Evolutionary conservation across 352 stramenopile species (phyloP).

Genomic region (Phytopythium aichiense): DNA sequence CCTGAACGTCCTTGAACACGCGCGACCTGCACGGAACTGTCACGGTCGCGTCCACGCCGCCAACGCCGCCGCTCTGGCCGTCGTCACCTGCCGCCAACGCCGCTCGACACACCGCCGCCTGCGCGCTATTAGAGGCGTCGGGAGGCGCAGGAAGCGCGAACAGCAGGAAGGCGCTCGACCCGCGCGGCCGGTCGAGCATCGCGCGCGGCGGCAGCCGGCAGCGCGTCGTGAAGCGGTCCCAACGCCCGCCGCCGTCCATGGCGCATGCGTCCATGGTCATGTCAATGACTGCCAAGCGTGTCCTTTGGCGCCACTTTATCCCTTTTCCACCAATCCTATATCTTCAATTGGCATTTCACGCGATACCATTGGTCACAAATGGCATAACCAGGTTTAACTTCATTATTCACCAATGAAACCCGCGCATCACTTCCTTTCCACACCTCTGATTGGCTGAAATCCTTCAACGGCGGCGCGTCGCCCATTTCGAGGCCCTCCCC

Average conservation of each 20-base stretch:
- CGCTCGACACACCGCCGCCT: conserved; percentile 35
- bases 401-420: neutral
- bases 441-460: conserved; percentile 5
- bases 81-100: conserved; percentile 16
- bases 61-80: neutral
- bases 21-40: conserved; percentile 18
- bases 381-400: neutral
- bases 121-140: neutral
- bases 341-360: neutral
- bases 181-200: conserved; percentile 24
- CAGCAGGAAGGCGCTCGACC: conserved; percentile 32
- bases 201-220: conserved; percentile 35
- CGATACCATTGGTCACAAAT: neutral
- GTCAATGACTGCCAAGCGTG: conserved; percentile 14
- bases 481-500: neutral
- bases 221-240: conserved; percentile 55
- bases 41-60: conserved; percentile 22
- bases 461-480: conserved; percentile 4
- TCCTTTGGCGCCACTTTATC: neutral
- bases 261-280: conserved; percentile 4
- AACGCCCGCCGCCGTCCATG: conserved; percentile 12
- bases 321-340: conserved; percentile 15
- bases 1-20: conserved; percentile 13
- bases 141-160: neutral
- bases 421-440: neutral